Evolutionary conservation across 805 yeast genomes (phyloP), one percentile per base, ranked within the genome.

Genomic region (Pichia exigua): DNA sequence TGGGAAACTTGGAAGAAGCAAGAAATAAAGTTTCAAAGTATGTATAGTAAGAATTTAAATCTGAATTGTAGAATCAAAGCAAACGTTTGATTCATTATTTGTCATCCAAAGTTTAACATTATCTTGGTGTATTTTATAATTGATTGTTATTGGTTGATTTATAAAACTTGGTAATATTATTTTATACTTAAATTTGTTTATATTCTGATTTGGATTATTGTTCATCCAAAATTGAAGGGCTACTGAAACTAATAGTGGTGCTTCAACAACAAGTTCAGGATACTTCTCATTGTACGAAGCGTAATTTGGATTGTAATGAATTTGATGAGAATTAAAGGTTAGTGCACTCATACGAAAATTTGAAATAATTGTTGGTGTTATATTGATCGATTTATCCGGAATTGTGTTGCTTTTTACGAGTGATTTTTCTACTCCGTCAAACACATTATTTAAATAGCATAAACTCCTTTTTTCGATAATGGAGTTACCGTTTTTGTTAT

Each of bases 281-380:
- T 88, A 78, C 1, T 77, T 73, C 61, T 92, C 98, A 2, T 59
- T 60, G 0, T 62, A 51, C 4, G 49, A 58, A 9, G 88, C 75
- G 63, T 87, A 87, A 1, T 57, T 56, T 7, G 65, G 63, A 61
- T 87, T 87, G 65, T 81, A 83, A 67, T 92, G 99, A 41, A 92
- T 87, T 52, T 77, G 75, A 66, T 92, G 99, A 4, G 95, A 74
- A 64, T 92, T 92, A 68, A 82, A 83, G 1, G 94, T 83, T 49
- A 94, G 65, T 13, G 87, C 84, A 44, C 92, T 82, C 67, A 82
- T 87, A 55, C 88, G 70, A 57, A 81, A 74, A 38, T 81, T 71
- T 41, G 79, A 72, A 9, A 72, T 61, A 49, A 68, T 66, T 7
- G 77, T 61, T 42, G 78, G 76, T 22, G 50, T 67, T 42, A 73